These are phyloP conservation scores for Phialemonium atrogriseum DNA, from an alignment of 2,329 filamentous ascomycete genomes.

Conservation along the genomic window DNA sequence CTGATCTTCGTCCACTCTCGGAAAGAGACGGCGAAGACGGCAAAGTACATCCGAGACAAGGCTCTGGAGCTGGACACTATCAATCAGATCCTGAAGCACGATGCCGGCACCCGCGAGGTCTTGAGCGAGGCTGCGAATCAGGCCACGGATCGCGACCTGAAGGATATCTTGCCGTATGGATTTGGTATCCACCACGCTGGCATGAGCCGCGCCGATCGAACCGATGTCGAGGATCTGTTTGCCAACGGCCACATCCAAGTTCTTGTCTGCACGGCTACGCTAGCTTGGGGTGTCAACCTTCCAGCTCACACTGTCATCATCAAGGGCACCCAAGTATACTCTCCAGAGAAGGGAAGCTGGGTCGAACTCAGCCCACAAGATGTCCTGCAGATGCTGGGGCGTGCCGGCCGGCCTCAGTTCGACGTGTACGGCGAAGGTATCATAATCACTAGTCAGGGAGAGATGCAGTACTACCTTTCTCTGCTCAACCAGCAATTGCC, in stretches of 20 bases:
- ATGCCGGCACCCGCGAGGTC: slow-evolving; percentile 85
- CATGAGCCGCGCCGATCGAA: slow-evolving; percentile 92
- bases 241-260: slow-evolving; percentile 87
- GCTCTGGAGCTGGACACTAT: slow-evolving; percentile 96
- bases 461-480: slow-evolving; percentile 96
- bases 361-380: slow-evolving; percentile 96
- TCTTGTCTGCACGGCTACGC: slow-evolving; percentile 92
- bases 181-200: slow-evolving; percentile 98
- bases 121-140: slow-evolving; percentile 75
- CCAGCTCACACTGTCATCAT: slow-evolving; percentile 98
- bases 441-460: slow-evolving; percentile 90
- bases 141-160: slow-evolving; percentile 78
- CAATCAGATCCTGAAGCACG: slow-evolving; percentile 85
- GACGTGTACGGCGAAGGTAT: slow-evolving; percentile 98
- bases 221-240: slow-evolving; percentile 91
- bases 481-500: slow-evolving; percentile 94
- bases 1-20: slow-evolving; percentile 97
- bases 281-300: slow-evolving; percentile 98
- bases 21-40: slow-evolving; percentile 97
- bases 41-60: slow-evolving; percentile 92
- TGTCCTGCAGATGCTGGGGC: slow-evolving; percentile 96
- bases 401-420: slow-evolving; percentile 91
- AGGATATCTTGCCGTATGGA: slow-evolving; percentile 90
- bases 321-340: slow-evolving; percentile 97
- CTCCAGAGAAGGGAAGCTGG: slow-evolving; percentile 97